A percentile compares a stretch with the other conserved stretches of the same genome.
Conservation (phyloP, 495 filamentous ascomycete species). For the Talaromyces trachyspermus region DNA sequence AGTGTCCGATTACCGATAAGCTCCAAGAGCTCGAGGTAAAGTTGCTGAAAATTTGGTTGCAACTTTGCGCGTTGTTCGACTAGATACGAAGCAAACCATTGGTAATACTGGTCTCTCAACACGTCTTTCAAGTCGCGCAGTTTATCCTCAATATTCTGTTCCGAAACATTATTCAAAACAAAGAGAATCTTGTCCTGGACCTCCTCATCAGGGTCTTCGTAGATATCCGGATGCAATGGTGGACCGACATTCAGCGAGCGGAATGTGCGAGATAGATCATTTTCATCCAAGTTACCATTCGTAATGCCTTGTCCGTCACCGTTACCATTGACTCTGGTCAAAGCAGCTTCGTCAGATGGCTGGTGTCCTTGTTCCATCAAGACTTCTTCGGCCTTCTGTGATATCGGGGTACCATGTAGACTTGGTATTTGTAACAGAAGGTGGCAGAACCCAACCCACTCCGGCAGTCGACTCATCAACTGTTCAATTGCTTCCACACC, state of each 20-base stretch:
- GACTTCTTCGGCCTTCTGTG: slow-evolving; percentile 72
- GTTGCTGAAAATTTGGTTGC: slow-evolving; percentile 88
- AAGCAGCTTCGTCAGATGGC: slow-evolving; percentile 24
- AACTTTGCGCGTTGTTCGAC: slow-evolving; percentile 94
- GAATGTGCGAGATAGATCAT: slow-evolving; percentile 51
- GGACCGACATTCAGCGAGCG: slow-evolving; percentile 67
- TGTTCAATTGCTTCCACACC: slow-evolving; percentile 94
- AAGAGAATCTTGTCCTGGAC: slow-evolving; percentile 91
- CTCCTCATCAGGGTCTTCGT: slow-evolving; percentile 75
- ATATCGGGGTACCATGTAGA: slow-evolving; percentile 77
- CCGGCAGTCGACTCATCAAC: slow-evolving; percentile 68
- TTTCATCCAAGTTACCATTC: slow-evolving; percentile 63
- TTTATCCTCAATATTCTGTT: slow-evolving; percentile 76
- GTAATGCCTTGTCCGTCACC: slow-evolving; percentile 33
- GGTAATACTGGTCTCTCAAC: slow-evolving; percentile 70
- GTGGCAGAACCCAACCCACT: slow-evolving; percentile 88
- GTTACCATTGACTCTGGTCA: slow-evolving; percentile 29
- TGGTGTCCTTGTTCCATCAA: slow-evolving; percentile 52
- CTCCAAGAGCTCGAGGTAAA: slow-evolving; percentile 85
- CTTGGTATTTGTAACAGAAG: slow-evolving; percentile 71
- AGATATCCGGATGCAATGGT: slow-evolving; percentile 47
- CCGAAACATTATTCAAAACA: slow-evolving; percentile 90
- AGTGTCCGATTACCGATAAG: slow-evolving; percentile 70
- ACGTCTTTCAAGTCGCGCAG: slow-evolving; percentile 70
- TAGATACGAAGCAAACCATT: slow-evolving; percentile 95